phyloP scores from a whole-genome alignment of 441 rosid genomes.

The Bruguiera hainesii region DNA sequence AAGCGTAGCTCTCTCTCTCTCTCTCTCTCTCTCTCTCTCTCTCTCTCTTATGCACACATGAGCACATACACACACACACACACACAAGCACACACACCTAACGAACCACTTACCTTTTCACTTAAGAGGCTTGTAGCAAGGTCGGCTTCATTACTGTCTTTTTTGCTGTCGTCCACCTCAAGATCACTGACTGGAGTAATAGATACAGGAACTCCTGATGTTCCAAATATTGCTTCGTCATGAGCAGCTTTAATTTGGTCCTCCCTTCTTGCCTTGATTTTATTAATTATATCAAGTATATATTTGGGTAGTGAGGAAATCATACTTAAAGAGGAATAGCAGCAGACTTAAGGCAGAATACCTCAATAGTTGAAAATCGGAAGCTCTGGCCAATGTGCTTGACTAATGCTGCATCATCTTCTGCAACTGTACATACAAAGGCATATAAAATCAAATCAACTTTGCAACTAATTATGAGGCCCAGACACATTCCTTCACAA shows the following conservation, averaged over 20 bases:
- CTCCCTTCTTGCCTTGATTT: conserved; percentile 62
- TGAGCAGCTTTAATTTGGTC: conserved; percentile 71
- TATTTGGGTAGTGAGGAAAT: neutral
- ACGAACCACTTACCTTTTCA: conserved; percentile 50
- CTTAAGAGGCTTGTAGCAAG: conserved; percentile 53
- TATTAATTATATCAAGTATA: conserved; percentile 1
- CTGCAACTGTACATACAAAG: conserved; percentile 50
- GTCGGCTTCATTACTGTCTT: conserved; percentile 33
- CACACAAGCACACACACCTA: too few species aligned
- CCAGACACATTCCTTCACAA: neutral
- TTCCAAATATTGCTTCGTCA: conserved; percentile 96
- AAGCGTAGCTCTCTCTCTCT: neutral
- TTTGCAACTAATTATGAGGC: conserved; percentile 3
- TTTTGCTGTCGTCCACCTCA: conserved; percentile 31
- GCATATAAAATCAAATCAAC: conserved; percentile 11
- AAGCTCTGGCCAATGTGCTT: conserved; percentile 89
- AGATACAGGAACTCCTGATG: conserved; percentile 33
- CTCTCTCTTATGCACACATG: neutral
- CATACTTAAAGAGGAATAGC: neutral
- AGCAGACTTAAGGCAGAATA: conserved; percentile 7
- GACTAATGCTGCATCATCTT: conserved; percentile 73
- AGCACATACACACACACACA: too few species aligned
- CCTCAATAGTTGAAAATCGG: conserved; percentile 82
- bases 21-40: neutral
- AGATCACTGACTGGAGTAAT: conserved; percentile 29